These are phyloP conservation scores for Lentinula raphanica DNA, from an alignment of 768 basidiomycete genomes.

Conservation along the genomic window DNA sequence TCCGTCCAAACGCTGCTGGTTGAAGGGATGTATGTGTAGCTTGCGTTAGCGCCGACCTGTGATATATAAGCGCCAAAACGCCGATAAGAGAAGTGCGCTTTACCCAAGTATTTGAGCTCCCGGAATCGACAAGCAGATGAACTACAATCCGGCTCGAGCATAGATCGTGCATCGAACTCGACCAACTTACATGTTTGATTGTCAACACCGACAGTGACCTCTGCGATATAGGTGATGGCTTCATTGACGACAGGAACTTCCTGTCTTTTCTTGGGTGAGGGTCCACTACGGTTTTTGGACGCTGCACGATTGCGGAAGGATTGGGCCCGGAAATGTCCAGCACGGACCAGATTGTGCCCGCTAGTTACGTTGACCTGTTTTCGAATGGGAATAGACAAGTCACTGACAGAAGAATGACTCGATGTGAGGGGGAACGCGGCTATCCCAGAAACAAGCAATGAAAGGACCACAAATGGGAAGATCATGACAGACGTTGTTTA, in stretches of 20 bases:
- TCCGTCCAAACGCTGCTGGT: background rate
- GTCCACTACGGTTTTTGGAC: too few species aligned
- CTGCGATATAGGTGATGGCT: background rate
- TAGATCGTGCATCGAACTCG: too few species aligned
- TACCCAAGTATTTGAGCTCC: constrained; percentile 71
- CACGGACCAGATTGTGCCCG: background rate
- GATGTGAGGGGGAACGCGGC: background rate
- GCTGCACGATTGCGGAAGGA: background rate
- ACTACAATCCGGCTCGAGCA: background rate
- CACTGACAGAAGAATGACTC: background rate
- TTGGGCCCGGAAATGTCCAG: background rate
- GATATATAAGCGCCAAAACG: background rate
- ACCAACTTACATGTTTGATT: background rate
- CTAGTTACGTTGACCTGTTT: background rate
- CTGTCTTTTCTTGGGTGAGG: background rate
- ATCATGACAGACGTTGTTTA: background rate
- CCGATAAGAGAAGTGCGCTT: constrained; percentile 24
- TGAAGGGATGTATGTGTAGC: background rate
- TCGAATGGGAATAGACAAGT: background rate
- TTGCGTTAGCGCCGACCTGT: background rate
- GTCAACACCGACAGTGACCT: background rate
- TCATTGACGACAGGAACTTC: background rate
- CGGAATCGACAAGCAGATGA: constrained; percentile 54
- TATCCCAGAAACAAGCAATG: background rate
- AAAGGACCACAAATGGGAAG: background rate